Evolutionary conservation across 768 basidiomycete species (phyloP).

Genomic region (Pulveroboletus sp.): DNA sequence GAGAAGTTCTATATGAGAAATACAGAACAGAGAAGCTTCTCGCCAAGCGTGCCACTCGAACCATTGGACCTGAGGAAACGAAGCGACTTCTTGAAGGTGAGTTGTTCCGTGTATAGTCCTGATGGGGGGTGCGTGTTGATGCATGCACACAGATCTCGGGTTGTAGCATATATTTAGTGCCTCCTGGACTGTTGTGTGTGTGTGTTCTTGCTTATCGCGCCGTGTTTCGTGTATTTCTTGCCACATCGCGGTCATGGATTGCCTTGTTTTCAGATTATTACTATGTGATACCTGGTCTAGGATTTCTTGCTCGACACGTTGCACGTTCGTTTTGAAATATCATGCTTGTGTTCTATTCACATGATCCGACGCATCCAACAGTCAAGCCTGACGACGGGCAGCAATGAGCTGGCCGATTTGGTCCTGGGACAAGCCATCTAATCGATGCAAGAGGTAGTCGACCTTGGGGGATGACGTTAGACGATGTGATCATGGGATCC

Average conservation of each 20-base stretch:
- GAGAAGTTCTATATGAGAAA: slow-evolving; percentile 90
- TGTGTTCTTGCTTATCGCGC: slow-evolving; percentile 25
- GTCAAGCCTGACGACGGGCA: slow-evolving; percentile 19
- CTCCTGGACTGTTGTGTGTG: slow-evolving; percentile 10
- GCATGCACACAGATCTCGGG: slow-evolving; percentile 40
- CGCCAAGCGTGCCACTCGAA: slow-evolving; percentile 77
- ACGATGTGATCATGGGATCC: not conserved
- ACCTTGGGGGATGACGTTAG: slow-evolving; percentile 50
- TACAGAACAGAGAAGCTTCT: slow-evolving; percentile 91
- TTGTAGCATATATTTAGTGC: slow-evolving; percentile 35
- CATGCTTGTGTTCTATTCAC: slow-evolving; percentile 16
- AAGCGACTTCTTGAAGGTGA: slow-evolving; percentile 72
- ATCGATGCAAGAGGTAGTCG: slow-evolving; percentile 87
- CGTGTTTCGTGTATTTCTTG: slow-evolving; percentile 9
- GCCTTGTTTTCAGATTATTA: slow-evolving; percentile 3
- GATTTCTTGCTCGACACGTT: slow-evolving; percentile 22
- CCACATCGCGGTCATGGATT: slow-evolving; percentile 1
- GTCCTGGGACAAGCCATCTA: slow-evolving; percentile 80
- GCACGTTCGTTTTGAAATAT: slow-evolving; percentile 20
- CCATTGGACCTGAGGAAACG: slow-evolving; percentile 73
- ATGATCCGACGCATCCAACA: slow-evolving; percentile 2
- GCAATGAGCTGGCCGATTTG: slow-evolving; percentile 80
- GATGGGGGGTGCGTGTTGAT: slow-evolving; percentile 24
- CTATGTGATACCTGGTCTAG: slow-evolving; percentile 21
- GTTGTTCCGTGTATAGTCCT: slow-evolving; percentile 23